These are phyloP conservation scores for Rosa rugosa DNA, from an alignment of 306 rosid species.

Conservation along the genomic window DNA sequence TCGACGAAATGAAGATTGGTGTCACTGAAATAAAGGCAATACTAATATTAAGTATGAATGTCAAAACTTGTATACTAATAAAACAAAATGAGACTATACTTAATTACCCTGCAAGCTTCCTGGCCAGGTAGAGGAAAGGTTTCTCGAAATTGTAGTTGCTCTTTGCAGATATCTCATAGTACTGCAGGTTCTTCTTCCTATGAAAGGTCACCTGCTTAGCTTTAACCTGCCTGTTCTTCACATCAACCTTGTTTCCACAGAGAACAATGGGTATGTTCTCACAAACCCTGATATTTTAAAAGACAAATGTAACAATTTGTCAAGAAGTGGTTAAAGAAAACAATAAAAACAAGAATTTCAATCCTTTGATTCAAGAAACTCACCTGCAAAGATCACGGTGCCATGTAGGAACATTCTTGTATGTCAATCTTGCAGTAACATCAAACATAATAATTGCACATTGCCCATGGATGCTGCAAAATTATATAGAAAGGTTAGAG, in stretches of 20 bases:
- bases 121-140: slow-evolving; percentile 75
- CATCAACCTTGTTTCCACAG: slow-evolving; percentile 85
- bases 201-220: slow-evolving; percentile 84
- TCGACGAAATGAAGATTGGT: slow-evolving; percentile 66
- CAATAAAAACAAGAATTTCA: background rate
- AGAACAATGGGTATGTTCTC: slow-evolving; percentile 82
- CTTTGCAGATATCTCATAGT: slow-evolving; percentile 84
- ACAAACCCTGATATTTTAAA: slow-evolving; percentile 49
- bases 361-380: background rate
- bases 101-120: slow-evolving; percentile 73
- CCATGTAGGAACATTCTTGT: slow-evolving; percentile 83
- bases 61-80: slow-evolving; percentile 2
- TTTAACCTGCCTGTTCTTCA: slow-evolving; percentile 75
- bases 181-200: slow-evolving; percentile 80
- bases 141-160: slow-evolving; percentile 83
- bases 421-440: slow-evolving; percentile 67
- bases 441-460: slow-evolving; percentile 84
- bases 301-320: background rate
- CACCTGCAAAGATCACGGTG: slow-evolving; percentile 75
- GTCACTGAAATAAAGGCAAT: slow-evolving; percentile 40
- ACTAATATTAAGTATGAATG: background rate
- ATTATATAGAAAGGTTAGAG: background rate
- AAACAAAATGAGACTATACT: background rate
- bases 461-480: slow-evolving; percentile 69
- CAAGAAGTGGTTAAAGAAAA: background rate